Evolutionary conservation across 2,329 filamentous ascomycete genomes (phyloP).

Genomic region (Cladosporium sp.): DNA sequence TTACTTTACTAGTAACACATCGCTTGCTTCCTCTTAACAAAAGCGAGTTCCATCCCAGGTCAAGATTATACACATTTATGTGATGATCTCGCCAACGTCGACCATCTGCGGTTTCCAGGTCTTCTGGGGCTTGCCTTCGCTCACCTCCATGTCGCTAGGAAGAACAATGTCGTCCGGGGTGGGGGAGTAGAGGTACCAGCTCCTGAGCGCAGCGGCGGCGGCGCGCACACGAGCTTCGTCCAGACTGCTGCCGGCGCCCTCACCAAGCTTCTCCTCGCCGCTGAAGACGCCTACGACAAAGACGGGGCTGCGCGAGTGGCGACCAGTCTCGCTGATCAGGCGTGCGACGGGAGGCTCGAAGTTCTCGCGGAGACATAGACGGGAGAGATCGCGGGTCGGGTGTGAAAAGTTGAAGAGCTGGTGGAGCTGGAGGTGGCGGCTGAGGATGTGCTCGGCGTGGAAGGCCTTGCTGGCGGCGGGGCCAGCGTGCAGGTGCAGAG

Average conservation of each 20-base stretch:
- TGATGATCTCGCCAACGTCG: conserved; percentile 59
- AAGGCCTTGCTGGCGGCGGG: conserved; percentile 77
- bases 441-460: conserved; percentile 77
- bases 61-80: conserved; percentile 27
- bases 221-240: conserved; percentile 76
- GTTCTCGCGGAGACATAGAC: conserved; percentile 82
- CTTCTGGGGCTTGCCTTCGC: conserved; percentile 33
- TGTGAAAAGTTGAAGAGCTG: conserved; percentile 80
- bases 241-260: conserved; percentile 78
- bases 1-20: conserved; percentile 9
- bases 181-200: conserved; percentile 95
- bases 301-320: conserved; percentile 79
- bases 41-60: neutral
- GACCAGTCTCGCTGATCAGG: conserved; percentile 86
- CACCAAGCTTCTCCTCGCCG: conserved; percentile 85
- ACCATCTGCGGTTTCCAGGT: conserved; percentile 58
- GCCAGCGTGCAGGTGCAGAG: conserved; percentile 83
- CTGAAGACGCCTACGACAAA: conserved; percentile 94
- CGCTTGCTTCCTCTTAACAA: neutral
- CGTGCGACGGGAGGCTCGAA: conserved; percentile 86
- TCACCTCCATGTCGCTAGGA: conserved; percentile 48
- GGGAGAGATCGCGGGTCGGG: conserved; percentile 78
- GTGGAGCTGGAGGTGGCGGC: conserved; percentile 52
- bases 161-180: conserved; percentile 51
- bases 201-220: conserved; percentile 80